Conservation (phyloP, 2,329 filamentous ascomycete genomes). For the Trichoderma sp. region DNA sequence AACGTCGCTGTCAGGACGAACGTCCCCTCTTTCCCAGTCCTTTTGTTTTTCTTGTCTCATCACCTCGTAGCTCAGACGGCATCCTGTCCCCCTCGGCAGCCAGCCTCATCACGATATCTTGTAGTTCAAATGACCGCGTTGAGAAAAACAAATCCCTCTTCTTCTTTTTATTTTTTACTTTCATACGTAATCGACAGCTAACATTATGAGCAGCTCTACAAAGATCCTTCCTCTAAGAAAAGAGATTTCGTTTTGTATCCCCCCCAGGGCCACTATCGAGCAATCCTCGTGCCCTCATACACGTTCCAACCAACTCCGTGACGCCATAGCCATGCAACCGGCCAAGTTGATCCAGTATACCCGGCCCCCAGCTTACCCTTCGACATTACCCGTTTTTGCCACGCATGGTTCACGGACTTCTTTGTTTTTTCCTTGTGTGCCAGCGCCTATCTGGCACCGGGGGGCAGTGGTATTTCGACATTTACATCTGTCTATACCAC, state of each 20-base stretch:
- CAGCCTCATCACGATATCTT: background rate
- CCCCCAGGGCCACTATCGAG: constrained; percentile 24
- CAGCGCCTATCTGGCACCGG: constrained; percentile 10
- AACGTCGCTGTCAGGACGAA: background rate
- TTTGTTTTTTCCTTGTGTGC: background rate
- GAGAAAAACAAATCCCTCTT: background rate
- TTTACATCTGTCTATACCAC: constrained; percentile 30
- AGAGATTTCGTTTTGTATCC: constrained; percentile 2
- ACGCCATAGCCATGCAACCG: constrained; percentile 47
- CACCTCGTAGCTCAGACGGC: background rate
- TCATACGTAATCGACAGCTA: constrained; percentile 24
- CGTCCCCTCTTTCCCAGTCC: no score
- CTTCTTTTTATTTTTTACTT: constrained; percentile 15
- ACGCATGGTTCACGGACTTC: background rate
- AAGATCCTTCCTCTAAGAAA: constrained; percentile 19
- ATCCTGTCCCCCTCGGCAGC: background rate
- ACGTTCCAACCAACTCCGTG: constrained; percentile 44
- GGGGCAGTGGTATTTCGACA: constrained; percentile 31
- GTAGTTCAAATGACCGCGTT: no score
- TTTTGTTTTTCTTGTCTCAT: background rate
- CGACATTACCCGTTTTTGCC: constrained; percentile 30
- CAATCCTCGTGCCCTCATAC: constrained; percentile 28
- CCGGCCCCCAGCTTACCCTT: constrained; percentile 32
- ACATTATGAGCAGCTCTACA: constrained; percentile 28
- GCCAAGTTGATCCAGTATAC: constrained; percentile 39